Percentiles rank a stretch among this genome's conserved stretches.
Conservation (phyloP, 139 green algal species). For the Auxenochlorella pyrenoidosa region DNA sequence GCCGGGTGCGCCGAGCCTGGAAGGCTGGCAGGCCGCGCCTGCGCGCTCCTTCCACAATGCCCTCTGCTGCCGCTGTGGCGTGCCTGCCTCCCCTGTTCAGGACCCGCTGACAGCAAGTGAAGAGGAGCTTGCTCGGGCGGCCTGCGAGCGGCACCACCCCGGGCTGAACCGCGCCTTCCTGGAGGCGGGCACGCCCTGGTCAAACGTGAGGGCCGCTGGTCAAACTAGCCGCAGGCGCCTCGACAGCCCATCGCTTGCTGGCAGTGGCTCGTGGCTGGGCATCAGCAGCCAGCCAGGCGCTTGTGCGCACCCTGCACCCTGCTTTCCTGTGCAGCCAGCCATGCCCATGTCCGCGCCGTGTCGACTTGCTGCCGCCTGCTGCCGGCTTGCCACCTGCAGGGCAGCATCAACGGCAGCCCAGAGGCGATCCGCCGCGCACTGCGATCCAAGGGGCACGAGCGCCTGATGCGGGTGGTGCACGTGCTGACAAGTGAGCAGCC, state of each 20-base stretch:
- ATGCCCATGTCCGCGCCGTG: too few species aligned
- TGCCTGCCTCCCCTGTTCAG: not conserved
- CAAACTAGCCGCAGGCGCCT: not conserved
- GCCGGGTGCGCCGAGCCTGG: too few species aligned
- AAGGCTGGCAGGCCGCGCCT: not conserved
- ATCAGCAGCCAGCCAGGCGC: too few species aligned
- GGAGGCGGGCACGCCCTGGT: conserved; percentile 33
- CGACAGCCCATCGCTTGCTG: too few species aligned
- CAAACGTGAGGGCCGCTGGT: not conserved
- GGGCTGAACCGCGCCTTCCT: conserved; percentile 30
- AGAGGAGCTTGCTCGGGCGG: conserved; percentile 23
- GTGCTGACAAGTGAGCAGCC: conserved; percentile 19
- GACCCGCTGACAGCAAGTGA: conserved; percentile 12
- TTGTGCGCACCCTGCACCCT: too few species aligned
- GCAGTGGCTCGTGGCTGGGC: too few species aligned
- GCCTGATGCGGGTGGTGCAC: conserved; percentile 31
- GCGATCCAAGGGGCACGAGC: conserved; percentile 13
- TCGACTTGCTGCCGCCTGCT: too few species aligned
- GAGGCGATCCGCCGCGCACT: conserved; percentile 30
- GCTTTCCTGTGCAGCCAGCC: too few species aligned
- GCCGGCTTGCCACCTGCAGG: not conserved
- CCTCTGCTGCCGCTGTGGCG: too few species aligned
- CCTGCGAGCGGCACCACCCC: conserved; percentile 31
- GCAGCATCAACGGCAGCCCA: conserved; percentile 3
- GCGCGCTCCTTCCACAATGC: not conserved